Evolutionary conservation across 768 basidiomycete genomes (phyloP).

Genomic region (Lepiota venenata): DNA sequence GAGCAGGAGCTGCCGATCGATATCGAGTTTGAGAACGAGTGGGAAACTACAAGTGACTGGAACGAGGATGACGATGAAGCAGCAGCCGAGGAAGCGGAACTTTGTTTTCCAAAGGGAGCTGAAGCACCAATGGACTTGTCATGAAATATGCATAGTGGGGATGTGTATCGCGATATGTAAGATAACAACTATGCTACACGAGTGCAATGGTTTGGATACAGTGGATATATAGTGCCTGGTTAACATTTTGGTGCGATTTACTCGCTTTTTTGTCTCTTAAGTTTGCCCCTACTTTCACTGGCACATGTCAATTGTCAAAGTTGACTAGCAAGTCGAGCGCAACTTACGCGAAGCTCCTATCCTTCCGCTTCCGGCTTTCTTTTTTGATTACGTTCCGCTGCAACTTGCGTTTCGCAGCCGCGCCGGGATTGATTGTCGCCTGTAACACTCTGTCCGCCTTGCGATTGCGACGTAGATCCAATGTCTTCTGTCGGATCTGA

Average conservation of each 20-base stretch:
- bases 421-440: slow-evolving; percentile 69
- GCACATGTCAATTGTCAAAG: not conserved
- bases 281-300: slow-evolving; percentile 48
- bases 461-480: slow-evolving; percentile 67
- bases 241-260: slow-evolving; percentile 13
- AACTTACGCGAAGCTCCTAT: slow-evolving; percentile 30
- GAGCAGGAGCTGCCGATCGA: slow-evolving; percentile 64
- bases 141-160: slow-evolving; percentile 13
- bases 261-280: slow-evolving; percentile 41
- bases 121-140: slow-evolving; percentile 43
- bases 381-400: slow-evolving; percentile 76
- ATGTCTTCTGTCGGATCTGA: slow-evolving; percentile 68
- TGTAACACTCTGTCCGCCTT: slow-evolving; percentile 58
- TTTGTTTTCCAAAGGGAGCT: slow-evolving; percentile 60
- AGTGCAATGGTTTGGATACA: not conserved
- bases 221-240: not conserved
- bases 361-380: slow-evolving; percentile 82
- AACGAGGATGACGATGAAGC: slow-evolving; percentile 87
- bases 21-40: slow-evolving; percentile 86
- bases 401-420: slow-evolving; percentile 70
- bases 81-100: slow-evolving; percentile 61
- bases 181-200: slow-evolving; percentile 2
- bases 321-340: not conserved
- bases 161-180: not conserved
- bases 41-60: slow-evolving; percentile 90